Percentiles rank a stretch among this genome's conserved stretches.
phyloP scores from a whole-genome alignment of 306 rosid genomes.

The Trifolium repens region DNA sequence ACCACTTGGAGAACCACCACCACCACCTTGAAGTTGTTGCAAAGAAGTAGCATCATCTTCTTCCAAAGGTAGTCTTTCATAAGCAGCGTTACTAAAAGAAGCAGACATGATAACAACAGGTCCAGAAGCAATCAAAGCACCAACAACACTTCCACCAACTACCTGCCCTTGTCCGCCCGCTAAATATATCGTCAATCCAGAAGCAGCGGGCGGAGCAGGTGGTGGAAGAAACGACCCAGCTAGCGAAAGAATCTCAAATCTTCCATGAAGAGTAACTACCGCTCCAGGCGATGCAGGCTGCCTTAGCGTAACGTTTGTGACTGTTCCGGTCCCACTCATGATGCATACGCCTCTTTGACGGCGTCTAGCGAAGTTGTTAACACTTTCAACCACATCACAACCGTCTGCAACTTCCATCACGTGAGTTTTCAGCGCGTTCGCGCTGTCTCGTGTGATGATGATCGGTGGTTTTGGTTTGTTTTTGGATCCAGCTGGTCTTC shows the following conservation, averaged over 20 bases:
- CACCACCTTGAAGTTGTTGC: conserved; percentile 57
- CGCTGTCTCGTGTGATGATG: conserved; percentile 94
- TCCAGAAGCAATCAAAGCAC: conserved; percentile 77
- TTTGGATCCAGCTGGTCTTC: conserved; percentile 94
- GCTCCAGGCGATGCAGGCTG: conserved; percentile 92
- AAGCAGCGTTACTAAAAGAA: conserved; percentile 95
- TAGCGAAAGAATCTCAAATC: conserved; percentile 88
- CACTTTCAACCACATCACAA: conserved; percentile 81
- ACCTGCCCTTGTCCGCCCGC: conserved; percentile 97
- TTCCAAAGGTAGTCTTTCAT: conserved; percentile 91
- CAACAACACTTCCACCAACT: conserved; percentile 90
- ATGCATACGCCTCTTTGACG: conserved; percentile 95
- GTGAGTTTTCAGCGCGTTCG: conserved; percentile 89
- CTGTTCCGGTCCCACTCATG: conserved; percentile 92
- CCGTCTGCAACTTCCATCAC: conserved; percentile 95
- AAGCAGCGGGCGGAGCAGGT: conserved; percentile 85
- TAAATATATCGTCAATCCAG: conserved; percentile 82
- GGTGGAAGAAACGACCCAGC: conserved; percentile 91
- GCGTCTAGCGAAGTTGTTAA: conserved; percentile 80
- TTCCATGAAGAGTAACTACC: conserved; percentile 78
- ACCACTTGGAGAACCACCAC: conserved; percentile 67
- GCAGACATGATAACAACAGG: conserved; percentile 96
- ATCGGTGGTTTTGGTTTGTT: conserved; percentile 97
- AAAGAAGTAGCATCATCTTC: conserved; percentile 66
- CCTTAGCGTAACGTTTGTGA: conserved; percentile 79